Evolutionary conservation across 192 early-diverging fungal genomes (phyloP), one percentile per base, ranked within the genome.

Genomic region (Coemansia umbellata): DNA sequence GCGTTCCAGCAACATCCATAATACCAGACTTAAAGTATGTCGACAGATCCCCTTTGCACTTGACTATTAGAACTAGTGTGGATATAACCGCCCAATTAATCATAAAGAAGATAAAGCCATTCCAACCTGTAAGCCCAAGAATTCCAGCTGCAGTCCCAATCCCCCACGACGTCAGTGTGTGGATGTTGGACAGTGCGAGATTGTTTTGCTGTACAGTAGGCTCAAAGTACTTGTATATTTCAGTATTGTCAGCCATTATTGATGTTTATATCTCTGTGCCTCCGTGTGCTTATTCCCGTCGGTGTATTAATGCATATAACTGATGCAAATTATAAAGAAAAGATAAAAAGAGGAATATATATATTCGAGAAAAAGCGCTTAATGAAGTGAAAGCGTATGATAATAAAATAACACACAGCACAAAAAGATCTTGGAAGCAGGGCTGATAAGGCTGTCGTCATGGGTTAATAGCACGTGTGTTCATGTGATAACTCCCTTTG

Each of bases 101-200:
- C 18, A 80, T 65, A 63, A 92, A 96, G 69, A 92, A 94, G 44
- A 87, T 78, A 60, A 94, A 94, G 36, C 93, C 93, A 35, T 77
- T 79, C 58, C 84, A 81, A 22, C 90, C 86, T 5, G 89, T 89
- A 48, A 96, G 79, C 1, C 91, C 91, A 28, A 94, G 81, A 58
- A 93, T 90, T 28, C 93, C 93, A 18, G 92, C 93, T 15, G 91
- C 88, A 13, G 84, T 81, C 36, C 93, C 93, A 13, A 87, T 80
- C 52, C 64, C 67, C 67, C 67, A 74, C 44, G 67, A 71, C 18
- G 63, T 63, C 18, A 80, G 33, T 22, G 78, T 80, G 42, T 80
- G 78, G 8, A 75, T 63, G 40, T 80, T 74, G 11, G 72, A 69
- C 31, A 80, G 55, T 11, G 63, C 63, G 32, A 74, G 51, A 31